These are phyloP conservation scores for Aspergillus taichungensis DNA, from an alignment of 495 filamentous ascomycete genomes.

Conservation along the genomic window DNA sequence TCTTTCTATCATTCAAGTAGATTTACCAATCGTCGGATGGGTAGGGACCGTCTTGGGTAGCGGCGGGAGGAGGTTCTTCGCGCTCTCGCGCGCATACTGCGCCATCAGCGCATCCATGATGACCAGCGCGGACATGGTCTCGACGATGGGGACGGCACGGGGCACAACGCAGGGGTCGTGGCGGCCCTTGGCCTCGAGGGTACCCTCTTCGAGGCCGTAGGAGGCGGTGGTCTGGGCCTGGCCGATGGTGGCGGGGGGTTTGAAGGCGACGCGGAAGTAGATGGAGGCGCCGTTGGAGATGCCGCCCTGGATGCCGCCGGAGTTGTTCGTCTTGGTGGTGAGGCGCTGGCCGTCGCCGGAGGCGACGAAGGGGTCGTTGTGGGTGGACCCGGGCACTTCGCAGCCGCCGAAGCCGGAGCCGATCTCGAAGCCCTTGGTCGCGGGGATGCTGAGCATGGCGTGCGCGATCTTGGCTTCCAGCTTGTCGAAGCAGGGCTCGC, in stretches of 20 bases:
- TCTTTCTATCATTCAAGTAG: too few species aligned
- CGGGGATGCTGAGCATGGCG: constrained; percentile 95
- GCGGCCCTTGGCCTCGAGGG: constrained; percentile 85
- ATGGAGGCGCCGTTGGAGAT: constrained; percentile 92
- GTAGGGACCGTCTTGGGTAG: constrained; percentile 32
- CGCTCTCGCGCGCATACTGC: constrained; percentile 61
- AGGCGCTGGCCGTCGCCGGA: constrained; percentile 45
- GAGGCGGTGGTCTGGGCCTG: constrained; percentile 80
- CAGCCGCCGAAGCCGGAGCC: constrained; percentile 89
- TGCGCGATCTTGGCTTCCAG: constrained; percentile 89
- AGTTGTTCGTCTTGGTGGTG: constrained; percentile 92
- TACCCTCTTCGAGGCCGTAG: constrained; percentile 66
- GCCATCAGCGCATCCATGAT: constrained; percentile 87
- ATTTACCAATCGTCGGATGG: constrained; percentile 8
- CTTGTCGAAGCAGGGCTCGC: constrained; percentile 95
- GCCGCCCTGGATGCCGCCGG: constrained; percentile 91
- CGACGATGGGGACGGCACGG: constrained; percentile 89
- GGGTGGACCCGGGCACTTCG: constrained; percentile 77
- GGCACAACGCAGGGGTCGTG: constrained; percentile 97
- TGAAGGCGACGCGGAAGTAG: constrained; percentile 95
- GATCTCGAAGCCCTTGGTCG: constrained; percentile 95
- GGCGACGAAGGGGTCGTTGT: constrained; percentile 86
- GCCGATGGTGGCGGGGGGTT: constrained; percentile 90
- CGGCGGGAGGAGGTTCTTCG: constrained; percentile 33
- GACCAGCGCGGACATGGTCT: constrained; percentile 88